Evolutionary conservation across 495 filamentous ascomycete species (phyloP).

Genomic region (Patellaria atrata): DNA sequence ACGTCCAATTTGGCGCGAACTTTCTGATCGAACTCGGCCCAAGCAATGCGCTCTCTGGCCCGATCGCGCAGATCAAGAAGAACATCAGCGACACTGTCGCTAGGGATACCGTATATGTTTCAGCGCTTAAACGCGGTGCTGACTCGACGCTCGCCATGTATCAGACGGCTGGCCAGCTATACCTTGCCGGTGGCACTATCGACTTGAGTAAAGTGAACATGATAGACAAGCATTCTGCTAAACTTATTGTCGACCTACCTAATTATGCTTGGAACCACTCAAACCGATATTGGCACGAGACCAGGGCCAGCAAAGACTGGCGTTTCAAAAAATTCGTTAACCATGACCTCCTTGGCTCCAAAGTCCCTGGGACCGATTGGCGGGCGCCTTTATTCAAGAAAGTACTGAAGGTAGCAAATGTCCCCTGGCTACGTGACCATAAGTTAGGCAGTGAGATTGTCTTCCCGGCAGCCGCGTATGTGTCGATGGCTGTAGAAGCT

Average conservation of each 20-base stretch:
- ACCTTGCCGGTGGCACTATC: neutral
- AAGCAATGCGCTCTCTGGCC: slow-evolving; percentile 2
- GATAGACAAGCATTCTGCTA: too few relatives aligned
- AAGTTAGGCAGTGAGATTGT: slow-evolving; percentile 7
- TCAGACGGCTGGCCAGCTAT: neutral
- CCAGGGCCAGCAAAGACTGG: neutral
- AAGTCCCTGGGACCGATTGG: slow-evolving; percentile 1
- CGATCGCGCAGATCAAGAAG: slow-evolving; percentile 4
- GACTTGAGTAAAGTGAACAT: slow-evolving; percentile 3
- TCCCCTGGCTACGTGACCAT: slow-evolving; percentile 9
- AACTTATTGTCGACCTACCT: too few relatives aligned
- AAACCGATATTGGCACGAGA: slow-evolving; percentile 7
- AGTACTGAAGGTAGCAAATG: slow-evolving; percentile 1
- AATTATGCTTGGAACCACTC: slow-evolving; percentile 10
- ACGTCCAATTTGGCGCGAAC: slow-evolving; percentile 1
- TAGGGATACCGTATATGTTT: neutral
- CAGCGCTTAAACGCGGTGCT: neutral
- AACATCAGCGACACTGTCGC: neutral
- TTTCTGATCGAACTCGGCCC: slow-evolving; percentile 13
- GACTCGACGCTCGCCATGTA: neutral
- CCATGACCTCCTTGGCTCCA: slow-evolving; percentile 6
- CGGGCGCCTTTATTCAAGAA: slow-evolving; percentile 8
- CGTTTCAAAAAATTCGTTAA: neutral
- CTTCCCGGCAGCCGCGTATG: slow-evolving; percentile 12
- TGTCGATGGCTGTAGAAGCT: slow-evolving; percentile 15